These are phyloP conservation scores for Balakata baccata DNA, from an alignment of 345 rosid genomes.

Conservation along the genomic window DNA sequence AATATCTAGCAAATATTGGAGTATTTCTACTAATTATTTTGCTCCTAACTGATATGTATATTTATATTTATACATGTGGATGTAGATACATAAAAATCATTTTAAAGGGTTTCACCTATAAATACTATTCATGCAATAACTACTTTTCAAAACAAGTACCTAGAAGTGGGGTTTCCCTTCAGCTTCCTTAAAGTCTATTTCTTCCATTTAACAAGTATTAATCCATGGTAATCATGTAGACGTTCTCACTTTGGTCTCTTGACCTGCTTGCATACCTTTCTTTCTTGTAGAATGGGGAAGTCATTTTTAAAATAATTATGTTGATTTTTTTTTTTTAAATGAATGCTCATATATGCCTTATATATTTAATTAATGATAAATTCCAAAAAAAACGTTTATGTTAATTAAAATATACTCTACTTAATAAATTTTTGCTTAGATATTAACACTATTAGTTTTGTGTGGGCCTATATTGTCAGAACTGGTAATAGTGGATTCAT, in stretches of 20 bases:
- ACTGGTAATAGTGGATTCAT: too few species aligned
- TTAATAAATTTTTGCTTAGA: too few species aligned
- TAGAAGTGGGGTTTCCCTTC: slow-evolving; percentile 23
- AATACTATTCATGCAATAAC: slow-evolving; percentile 13
- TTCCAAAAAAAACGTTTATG: too few species aligned
- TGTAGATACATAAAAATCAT: neutral
- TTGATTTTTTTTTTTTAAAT: too few species aligned
- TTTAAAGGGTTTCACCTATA: slow-evolving; percentile 14
- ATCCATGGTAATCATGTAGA: neutral
- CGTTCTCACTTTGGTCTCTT: neutral
- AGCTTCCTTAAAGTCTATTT: slow-evolving; percentile 19
- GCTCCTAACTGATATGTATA: neutral
- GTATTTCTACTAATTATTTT: too few species aligned
- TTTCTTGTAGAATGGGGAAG: too few species aligned
- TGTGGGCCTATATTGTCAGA: too few species aligned
- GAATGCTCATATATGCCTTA: too few species aligned
- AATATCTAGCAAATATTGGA: neutral
- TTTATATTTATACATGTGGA: neutral
- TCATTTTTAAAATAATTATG: too few species aligned
- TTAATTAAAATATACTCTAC: too few species aligned
- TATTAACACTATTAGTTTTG: too few species aligned
- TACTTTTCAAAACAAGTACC: slow-evolving; percentile 29
- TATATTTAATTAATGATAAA: too few species aligned
- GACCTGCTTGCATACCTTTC: neutral
- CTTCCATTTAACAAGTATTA: neutral